Conservation (phyloP, 352 stramenopile species). For the Phytophthora niederhauseri region DNA sequence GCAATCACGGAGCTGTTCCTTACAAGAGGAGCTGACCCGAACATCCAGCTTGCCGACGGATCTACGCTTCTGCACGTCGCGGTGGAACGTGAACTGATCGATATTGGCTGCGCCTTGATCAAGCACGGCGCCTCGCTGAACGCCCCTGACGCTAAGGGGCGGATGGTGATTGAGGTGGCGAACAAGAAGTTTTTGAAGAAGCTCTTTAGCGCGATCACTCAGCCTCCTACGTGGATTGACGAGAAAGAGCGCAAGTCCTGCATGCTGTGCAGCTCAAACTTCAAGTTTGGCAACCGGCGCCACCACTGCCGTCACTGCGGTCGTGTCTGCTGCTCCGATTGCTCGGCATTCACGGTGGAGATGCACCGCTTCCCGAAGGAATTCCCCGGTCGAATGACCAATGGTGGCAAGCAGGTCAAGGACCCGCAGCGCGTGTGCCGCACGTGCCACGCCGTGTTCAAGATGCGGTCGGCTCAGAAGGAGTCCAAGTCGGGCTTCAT, state of each 20-base stretch:
- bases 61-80: constrained; percentile 86
- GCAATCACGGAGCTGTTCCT: constrained; percentile 82
- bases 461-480: constrained; percentile 81
- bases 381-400: constrained; percentile 72
- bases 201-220: constrained; percentile 78
- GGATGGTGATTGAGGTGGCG: constrained; percentile 76
- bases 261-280: constrained; percentile 73
- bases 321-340: constrained; percentile 86
- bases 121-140: constrained; percentile 77
- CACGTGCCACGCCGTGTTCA: constrained; percentile 87
- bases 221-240: constrained; percentile 81
- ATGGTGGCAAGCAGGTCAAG: constrained; percentile 70
- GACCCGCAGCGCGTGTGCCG: constrained; percentile 84
- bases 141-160: constrained; percentile 68
- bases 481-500: constrained; percentile 88
- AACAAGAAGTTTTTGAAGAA: constrained; percentile 86
- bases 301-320: constrained; percentile 90
- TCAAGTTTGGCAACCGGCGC: constrained; percentile 82
- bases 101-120: constrained; percentile 78
- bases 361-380: constrained; percentile 87
- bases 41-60: constrained; percentile 78
- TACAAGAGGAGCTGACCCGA: constrained; percentile 62
- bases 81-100: constrained; percentile 82
- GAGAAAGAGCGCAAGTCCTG: constrained; percentile 74
- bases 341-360: constrained; percentile 79